Evolutionary conservation across 345 rosid genomes (phyloP), one percentile per base, ranked within the genome.

Genomic region (Euphorbia peplus): DNA sequence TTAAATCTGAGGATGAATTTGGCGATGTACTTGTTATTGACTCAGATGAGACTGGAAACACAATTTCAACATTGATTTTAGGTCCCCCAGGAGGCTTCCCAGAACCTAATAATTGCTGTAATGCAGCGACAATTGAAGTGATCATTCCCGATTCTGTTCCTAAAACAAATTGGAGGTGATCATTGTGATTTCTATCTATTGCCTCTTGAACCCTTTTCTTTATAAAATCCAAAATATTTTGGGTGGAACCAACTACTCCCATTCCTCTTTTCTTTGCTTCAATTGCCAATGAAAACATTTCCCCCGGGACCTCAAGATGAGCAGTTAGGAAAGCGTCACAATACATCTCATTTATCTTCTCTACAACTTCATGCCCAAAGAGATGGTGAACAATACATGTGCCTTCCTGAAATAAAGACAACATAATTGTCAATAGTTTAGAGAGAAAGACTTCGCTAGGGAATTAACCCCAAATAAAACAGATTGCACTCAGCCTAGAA

Each of bases 61-160:
- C 92, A 68, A 95, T 90, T 82, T 95, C 97, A 61, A 95, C 90
- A 18, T 78, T 80, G 46, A 95, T 63, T 82, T 90, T 87, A n/a
- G 89, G 70, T 46, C 56, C 67, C 11, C 72, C 74, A 48, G 84
- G 71, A 64, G 88, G 72, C 42, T 77, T 74, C 12, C 71, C 64
- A 67, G 89, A 85, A 52, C 75, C 67, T 70, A 95, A 78, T 75
- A 95, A 78, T 61, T 66, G 73, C 63, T 81, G 81, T 64, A 95
- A 87, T 66, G 86, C 87, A 37, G 91, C 88, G 42, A 95, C 97
- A 69, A 95, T 95, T 64, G 99, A 69, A 70, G 99, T 95, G 46
- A 95, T 86, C 99, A 91, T 95, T 75, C 99, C 98, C 0, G 98
- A 83, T 78, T 95, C 99, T 67, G 99, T 95, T 76, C 97, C 99